phyloP scores from a whole-genome alignment of 306 rosid species.

The Vigna unguiculata region DNA sequence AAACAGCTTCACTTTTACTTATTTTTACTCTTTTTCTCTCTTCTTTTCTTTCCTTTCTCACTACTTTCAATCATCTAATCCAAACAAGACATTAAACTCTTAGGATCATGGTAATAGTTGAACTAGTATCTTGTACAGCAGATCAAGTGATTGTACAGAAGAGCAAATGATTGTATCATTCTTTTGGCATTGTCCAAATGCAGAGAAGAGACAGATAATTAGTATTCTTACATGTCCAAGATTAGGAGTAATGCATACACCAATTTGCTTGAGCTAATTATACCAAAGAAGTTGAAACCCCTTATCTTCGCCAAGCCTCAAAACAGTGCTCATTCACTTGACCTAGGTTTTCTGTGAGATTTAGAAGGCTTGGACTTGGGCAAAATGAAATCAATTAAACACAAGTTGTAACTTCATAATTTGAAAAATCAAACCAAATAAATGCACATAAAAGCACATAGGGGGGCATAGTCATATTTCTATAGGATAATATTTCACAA shows the following conservation, averaged over 20 bases:
- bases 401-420: constrained; percentile 27
- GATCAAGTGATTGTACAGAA: constrained; percentile 12
- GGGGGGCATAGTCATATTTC: constrained; percentile 34
- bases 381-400: constrained; percentile 20
- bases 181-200: not conserved
- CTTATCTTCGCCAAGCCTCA: constrained; percentile 40
- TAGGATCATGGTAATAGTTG: not conserved
- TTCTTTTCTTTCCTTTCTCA: no score
- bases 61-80: no score
- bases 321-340: constrained; percentile 20
- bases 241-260: not conserved
- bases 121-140: not conserved
- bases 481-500: constrained; percentile 37
- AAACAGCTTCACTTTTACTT: no score
- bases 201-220: not conserved
- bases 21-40: no score
- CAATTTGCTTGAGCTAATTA: constrained; percentile 30
- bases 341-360: constrained; percentile 31
- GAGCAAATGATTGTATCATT: not conserved
- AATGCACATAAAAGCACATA: constrained; percentile 31
- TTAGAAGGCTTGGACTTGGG: constrained; percentile 14
- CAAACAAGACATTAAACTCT: not conserved
- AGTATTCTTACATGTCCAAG: constrained; percentile 5
- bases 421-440: constrained; percentile 25
- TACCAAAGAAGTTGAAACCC: constrained; percentile 20